Evolutionary conservation across 2,329 filamentous ascomycete species (phyloP), one percentile per base, ranked within the genome.

Genomic region (Davidsoniella eucalypti): DNA sequence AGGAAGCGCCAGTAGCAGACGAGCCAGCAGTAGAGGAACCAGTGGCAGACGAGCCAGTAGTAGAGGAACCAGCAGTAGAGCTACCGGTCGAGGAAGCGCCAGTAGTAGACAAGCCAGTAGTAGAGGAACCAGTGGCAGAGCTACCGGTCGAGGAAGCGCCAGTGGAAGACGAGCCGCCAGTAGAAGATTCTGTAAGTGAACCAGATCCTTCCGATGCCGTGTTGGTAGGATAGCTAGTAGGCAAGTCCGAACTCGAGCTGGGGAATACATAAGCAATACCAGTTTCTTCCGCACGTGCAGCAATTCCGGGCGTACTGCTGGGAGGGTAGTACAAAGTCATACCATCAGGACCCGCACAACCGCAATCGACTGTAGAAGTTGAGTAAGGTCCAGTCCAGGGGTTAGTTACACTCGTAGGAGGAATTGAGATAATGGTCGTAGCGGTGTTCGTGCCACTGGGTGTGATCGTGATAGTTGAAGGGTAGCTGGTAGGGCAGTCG

Each of bases 291-390:
- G 44, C 29, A 18, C 41, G 9, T 17, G 46, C 47, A 38, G 44
- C 38, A 16, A 47, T 46, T 2, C 10, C 46, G 23, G 36, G 47
- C 2, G 41, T 43, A 25, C 47, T 49, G 16, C 51, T 47, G 1
- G 51, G 51, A 42, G 51, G 51, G 46, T 49, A 52, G 23, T 49
- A 52, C 10, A 52, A 21, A 2, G 51, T 52, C 46, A 52, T 44
- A 4, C 23, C 26, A 1, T 52, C 46, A 12, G 46, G 18, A 14
- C 37, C 46, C 25, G 21, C 50, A 7, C 44, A 46, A 16, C 47
- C 51, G 26, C 51, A 52, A 41, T 52, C 18, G 0, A 52, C 14
- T 10, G 42, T 52, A 3, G 46, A 49, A 10, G 51, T 52, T 2
- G 44, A 36, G 26, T 42, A 52, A 8, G 51, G 51, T 12, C 51